Evolutionary conservation across 2,329 filamentous ascomycete species (phyloP).

Genomic region (Alternaria triticimaculans): DNA sequence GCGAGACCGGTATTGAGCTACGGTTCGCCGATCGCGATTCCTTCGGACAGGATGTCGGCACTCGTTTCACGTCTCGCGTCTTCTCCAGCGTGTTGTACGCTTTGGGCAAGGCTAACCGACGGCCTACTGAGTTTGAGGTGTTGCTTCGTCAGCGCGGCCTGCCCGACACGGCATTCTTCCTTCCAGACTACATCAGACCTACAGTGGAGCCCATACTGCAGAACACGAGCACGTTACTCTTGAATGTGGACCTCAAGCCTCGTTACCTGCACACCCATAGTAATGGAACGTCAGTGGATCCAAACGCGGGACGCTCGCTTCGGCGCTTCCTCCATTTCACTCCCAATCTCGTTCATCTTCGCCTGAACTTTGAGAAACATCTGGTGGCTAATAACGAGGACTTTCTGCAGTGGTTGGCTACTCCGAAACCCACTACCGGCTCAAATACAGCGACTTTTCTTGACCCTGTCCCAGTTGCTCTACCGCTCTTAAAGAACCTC

Average conservation of each 20-base stretch:
- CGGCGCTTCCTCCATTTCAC: slow-evolving; percentile 51
- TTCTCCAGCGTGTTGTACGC: slow-evolving; percentile 30
- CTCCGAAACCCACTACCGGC: neutral
- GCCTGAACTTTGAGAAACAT: slow-evolving; percentile 57
- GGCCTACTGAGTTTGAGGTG: slow-evolving; percentile 57
- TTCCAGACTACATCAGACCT: slow-evolving; percentile 51
- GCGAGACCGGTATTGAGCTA: slow-evolving; percentile 45
- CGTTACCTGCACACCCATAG: slow-evolving; percentile 19
- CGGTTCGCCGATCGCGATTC: slow-evolving; percentile 10
- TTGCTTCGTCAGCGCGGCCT: slow-evolving; percentile 52
- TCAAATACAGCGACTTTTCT: neutral
- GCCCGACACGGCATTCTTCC: slow-evolving; percentile 52
- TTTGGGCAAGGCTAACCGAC: slow-evolving; percentile 40
- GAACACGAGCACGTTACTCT: slow-evolving; percentile 56
- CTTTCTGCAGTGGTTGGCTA: slow-evolving; percentile 50
- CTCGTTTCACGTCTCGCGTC: slow-evolving; percentile 21
- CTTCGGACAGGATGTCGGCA: slow-evolving; percentile 3
- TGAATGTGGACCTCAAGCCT: slow-evolving; percentile 39
- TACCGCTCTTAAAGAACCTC: slow-evolving; percentile 23
- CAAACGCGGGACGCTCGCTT: slow-evolving; percentile 23
- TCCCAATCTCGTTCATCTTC: slow-evolving; percentile 58
- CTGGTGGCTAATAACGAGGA: slow-evolving; percentile 22
- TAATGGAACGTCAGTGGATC: slow-evolving; percentile 9
- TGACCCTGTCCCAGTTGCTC: slow-evolving; percentile 15
- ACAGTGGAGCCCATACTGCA: slow-evolving; percentile 53